Conservation (phyloP, 495 filamentous ascomycete genomes). For the Talaromyces stipitatus region DNA sequence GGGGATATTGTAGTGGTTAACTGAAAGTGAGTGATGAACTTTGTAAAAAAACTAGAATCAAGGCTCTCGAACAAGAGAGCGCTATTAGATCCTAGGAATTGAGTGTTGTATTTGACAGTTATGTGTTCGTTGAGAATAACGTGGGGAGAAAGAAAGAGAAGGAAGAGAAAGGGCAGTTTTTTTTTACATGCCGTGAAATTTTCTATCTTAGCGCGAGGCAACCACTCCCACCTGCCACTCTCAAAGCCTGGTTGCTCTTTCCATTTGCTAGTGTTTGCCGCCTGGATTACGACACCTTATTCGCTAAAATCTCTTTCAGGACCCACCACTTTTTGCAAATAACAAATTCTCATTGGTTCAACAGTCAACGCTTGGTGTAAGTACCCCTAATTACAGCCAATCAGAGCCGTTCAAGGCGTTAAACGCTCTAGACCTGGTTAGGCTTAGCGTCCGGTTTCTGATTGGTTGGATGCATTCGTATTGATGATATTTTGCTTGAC, state of each 20-base stretch:
- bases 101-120: constrained; percentile 6
- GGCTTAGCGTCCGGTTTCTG: not conserved
- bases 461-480: not conserved
- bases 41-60: constrained; percentile 30
- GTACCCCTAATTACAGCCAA: not conserved
- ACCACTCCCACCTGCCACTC: constrained; percentile 15
- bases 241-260: constrained; percentile 5
- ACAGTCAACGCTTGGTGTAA: not conserved
- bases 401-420: not conserved
- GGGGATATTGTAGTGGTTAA: constrained; percentile 12
- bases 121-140: constrained; percentile 20
- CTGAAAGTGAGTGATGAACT: not conserved
- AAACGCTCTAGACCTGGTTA: not conserved
- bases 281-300: not conserved
- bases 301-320: not conserved
- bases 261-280: constrained; percentile 1
- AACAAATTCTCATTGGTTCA: not conserved
- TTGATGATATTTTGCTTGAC: not conserved
- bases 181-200: constrained; percentile 20
- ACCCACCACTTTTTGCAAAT: not conserved
- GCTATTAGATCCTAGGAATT: constrained; percentile 13
- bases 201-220: constrained; percentile 19
- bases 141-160: constrained; percentile 32
- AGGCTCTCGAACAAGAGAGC: constrained; percentile 31
- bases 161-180: constrained; percentile 31